phyloP scores from a whole-genome alignment of 768 basidiomycete genomes.

The Serendipita indica region DNA sequence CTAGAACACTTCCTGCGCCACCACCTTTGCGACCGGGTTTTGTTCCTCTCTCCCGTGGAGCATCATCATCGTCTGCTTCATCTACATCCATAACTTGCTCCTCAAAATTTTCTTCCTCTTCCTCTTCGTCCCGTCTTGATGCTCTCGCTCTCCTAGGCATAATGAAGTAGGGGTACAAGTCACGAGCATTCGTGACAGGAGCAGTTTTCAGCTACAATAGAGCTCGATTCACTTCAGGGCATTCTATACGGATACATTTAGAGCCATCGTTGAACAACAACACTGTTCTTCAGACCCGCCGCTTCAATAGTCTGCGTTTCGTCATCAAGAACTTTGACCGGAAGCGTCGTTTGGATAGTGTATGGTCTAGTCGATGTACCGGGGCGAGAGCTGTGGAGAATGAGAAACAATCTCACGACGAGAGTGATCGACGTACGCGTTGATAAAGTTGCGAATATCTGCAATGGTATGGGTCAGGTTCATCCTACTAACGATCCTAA shows the following conservation, averaged over 20 bases:
- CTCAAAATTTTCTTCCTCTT: slow-evolving; percentile 12
- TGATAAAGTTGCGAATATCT: slow-evolving; percentile 76
- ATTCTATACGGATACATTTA: slow-evolving; percentile 17
- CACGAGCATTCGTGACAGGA: not conserved
- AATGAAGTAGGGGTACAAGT: not conserved
- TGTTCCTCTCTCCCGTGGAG: not conserved
- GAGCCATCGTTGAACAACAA: slow-evolving; percentile 70
- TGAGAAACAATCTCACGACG: not conserved
- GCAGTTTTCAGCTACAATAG: not conserved
- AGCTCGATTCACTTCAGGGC: not conserved
- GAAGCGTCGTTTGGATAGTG: slow-evolving; percentile 80
- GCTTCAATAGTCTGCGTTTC: slow-evolving; percentile 48
- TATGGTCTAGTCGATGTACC: slow-evolving; percentile 49
- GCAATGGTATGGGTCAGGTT: slow-evolving; percentile 81
- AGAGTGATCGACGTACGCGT: slow-evolving; percentile 46
- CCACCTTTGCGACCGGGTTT: not conserved
- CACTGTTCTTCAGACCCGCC: slow-evolving; percentile 64
- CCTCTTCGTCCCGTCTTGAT: not conserved
- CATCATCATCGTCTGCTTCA: not conserved
- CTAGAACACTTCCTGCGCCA: not conserved
- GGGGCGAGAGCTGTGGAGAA: slow-evolving; percentile 43
- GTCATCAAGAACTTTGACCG: slow-evolving; percentile 56
- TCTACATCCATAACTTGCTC: slow-evolving; percentile 9
- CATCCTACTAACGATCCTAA: slow-evolving; percentile 68
- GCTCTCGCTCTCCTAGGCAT: not conserved